phyloP scores from a whole-genome alignment of 2,329 filamentous ascomycete genomes.

The Fusarium nematophilum region DNA sequence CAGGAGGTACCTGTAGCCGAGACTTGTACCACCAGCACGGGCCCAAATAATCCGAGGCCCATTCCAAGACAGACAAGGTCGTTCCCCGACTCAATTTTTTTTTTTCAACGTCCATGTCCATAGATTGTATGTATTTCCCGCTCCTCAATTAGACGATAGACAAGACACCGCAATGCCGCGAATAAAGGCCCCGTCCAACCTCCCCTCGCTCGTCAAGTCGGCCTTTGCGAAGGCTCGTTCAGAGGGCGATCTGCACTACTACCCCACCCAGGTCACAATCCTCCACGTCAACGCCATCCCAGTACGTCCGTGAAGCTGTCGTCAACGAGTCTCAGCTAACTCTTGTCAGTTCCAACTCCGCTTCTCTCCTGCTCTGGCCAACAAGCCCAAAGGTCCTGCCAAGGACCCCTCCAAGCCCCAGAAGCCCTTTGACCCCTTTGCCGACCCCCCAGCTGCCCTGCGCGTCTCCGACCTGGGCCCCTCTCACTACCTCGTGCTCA shows the following conservation, averaged over 20 bases:
- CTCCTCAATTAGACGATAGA: not conserved
- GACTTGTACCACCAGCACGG: constrained; percentile 8
- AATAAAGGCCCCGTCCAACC: constrained; percentile 56
- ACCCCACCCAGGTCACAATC: constrained; percentile 64
- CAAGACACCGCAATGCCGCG: constrained; percentile 52
- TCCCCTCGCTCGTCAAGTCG: constrained; percentile 62
- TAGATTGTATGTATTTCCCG: not conserved
- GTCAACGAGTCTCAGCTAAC: constrained; percentile 9
- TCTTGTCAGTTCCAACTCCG: constrained; percentile 75
- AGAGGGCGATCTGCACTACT: constrained; percentile 64
- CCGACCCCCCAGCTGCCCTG: constrained; percentile 65
- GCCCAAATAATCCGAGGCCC: constrained; percentile 11
- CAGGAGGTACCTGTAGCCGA: not conserved
- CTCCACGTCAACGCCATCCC: constrained; percentile 57
- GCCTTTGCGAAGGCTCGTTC: constrained; percentile 61
- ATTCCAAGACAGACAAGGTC: not conserved
- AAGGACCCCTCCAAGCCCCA: constrained; percentile 44
- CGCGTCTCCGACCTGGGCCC: constrained; percentile 63
- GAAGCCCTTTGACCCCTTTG: constrained; percentile 72
- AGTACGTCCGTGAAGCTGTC: constrained; percentile 47
- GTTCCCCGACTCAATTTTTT: not conserved
- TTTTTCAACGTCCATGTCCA: not conserved
- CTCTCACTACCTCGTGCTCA: constrained; percentile 73
- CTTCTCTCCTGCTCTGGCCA: constrained; percentile 75
- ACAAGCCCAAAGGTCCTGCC: constrained; percentile 67